Evolutionary conservation across 2,329 filamentous ascomycete species (phyloP), one percentile per base, ranked within the genome.

Genomic region (Ophiocordyceps sinensis): DNA sequence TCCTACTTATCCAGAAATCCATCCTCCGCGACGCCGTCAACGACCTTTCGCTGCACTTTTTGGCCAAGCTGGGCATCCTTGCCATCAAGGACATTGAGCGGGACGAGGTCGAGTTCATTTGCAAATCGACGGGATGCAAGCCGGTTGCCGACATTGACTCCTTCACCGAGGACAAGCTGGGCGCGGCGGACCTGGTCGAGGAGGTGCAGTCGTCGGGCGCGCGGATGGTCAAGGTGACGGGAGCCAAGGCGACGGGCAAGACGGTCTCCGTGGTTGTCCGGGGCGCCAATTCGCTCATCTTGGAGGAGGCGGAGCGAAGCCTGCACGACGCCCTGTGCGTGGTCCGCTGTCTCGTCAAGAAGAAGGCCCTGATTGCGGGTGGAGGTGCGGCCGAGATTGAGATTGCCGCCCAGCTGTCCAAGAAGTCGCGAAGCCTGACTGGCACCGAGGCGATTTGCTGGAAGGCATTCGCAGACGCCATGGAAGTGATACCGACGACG

Each of bases 91-190:
- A 98, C 51, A 94, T 98, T 54, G 91, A 98, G 71, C 82, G 91
- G 47, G 91, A 98, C 56, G 91, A 98, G 66, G 87, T 98, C 45
- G 91, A 98, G 64, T 98, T 98, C 65, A 85, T 98, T 63, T 96
- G 89, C 84, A 98, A 96, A 69, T 94, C 85, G 46, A 94, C 89
- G 30, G 91, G 91, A 54, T 98, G 91, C 78, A 98, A 98, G 70
- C 91, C 91, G 39, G 91, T 98, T 56, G 91, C 91, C 53, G 93
- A 98, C 58, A 84, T 98, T 55, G 91, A 98, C 64, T 94, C 88
- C 12, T 98, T 98, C 68, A 91, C 87, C 15, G 91, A 98, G 66
- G 91, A 98, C 66, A 98, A 96, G 71, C 79, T 98, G 42, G 91
- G 88, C 49, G 82, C 79, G 35, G 91, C 91, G 29, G 91, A 98